These are phyloP conservation scores for Albugo laibachii DNA, from an alignment of 352 stramenopile species.

Conservation along the genomic window DNA sequence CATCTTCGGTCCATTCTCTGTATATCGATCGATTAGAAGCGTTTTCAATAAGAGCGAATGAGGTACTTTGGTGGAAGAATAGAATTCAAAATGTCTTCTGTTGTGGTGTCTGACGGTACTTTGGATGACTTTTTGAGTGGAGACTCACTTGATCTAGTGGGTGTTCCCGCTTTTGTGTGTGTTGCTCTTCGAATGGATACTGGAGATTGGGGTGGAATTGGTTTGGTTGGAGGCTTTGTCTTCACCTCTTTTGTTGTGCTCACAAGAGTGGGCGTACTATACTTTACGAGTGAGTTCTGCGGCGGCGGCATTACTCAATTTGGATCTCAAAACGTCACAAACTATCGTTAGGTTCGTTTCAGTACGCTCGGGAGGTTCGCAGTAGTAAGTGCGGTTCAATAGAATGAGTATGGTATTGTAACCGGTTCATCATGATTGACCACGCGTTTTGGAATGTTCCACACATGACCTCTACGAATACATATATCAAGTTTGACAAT, in stretches of 20 bases:
- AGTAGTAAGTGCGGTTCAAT: too few species aligned
- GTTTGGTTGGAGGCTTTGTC: too few species aligned
- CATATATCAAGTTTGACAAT: too few species aligned
- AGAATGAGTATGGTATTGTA: too few species aligned
- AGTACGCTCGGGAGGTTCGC: too few species aligned
- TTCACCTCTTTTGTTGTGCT: constrained; percentile 74
- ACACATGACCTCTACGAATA: too few species aligned
- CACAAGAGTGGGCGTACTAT: constrained; percentile 82
- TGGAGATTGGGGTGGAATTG: too few species aligned
- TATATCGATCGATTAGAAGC: background rate
- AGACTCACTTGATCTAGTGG: constrained; percentile 2
- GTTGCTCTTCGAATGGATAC: constrained; percentile 11
- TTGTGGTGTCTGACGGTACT: constrained; percentile 5
- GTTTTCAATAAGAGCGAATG: background rate
- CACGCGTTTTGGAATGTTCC: too few species aligned
- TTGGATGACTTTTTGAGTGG: too few species aligned
- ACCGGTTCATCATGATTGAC: too few species aligned
- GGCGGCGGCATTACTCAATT: constrained; percentile 46
- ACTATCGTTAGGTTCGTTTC: too few species aligned
- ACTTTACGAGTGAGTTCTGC: constrained; percentile 80
- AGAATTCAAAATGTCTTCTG: constrained; percentile 83
- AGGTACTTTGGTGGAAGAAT: constrained; percentile 65
- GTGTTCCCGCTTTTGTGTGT: constrained; percentile 3
- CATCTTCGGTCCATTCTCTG: constrained; percentile 72
- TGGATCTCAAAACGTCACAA: too few species aligned